These are phyloP conservation scores for Verticillium dahliae DNA, from an alignment of 2,329 filamentous ascomycete genomes.

Conservation along the genomic window DNA sequence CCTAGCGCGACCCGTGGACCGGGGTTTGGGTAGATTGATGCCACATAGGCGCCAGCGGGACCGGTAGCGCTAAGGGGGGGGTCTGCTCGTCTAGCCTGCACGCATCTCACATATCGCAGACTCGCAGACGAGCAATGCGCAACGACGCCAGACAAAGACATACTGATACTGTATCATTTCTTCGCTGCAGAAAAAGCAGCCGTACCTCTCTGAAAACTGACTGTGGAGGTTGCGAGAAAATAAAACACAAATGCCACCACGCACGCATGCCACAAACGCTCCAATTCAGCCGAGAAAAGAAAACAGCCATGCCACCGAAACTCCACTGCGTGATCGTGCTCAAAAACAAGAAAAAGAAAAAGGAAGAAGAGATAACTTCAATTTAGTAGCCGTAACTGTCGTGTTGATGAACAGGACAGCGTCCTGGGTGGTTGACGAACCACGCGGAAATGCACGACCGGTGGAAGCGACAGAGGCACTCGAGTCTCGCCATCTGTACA, in stretches of 20 bases:
- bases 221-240: background rate
- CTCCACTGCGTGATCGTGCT: background rate
- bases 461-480: constrained; percentile 62
- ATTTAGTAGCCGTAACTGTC: constrained; percentile 48
- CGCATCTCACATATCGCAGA: too few species aligned
- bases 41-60: background rate
- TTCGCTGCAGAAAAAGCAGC: background rate
- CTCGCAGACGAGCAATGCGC: too few species aligned
- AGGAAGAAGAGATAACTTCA: background rate
- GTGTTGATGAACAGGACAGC: constrained; percentile 61
- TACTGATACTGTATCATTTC: background rate
- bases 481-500: constrained; percentile 56
- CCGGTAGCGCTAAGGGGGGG: background rate
- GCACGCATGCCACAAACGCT: background rate
- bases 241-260: background rate
- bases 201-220: constrained; percentile 1
- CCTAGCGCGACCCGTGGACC: background rate
- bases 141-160: too few species aligned
- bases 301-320: background rate
- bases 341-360: background rate
- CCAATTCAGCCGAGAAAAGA: background rate
- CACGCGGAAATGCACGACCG: constrained; percentile 53
- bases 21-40: background rate
- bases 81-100: background rate
- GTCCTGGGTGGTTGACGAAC: constrained; percentile 56